A percentile compares a stretch with the other conserved stretches of the same genome.
phyloP scores from a whole-genome alignment of 306 rosid genomes.

The Fragaria nilgerrensis region DNA sequence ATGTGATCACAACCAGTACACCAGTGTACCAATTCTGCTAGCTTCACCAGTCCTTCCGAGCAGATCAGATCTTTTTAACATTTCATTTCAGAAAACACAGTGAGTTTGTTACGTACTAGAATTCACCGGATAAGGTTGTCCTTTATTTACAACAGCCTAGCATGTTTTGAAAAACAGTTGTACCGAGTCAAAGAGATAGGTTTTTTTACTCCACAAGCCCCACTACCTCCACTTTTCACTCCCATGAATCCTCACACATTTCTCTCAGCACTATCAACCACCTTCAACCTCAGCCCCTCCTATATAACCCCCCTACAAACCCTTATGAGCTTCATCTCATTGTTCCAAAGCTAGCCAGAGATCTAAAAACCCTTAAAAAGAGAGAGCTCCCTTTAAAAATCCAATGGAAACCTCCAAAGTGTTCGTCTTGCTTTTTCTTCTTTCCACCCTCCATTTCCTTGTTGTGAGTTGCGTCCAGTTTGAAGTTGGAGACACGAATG shows the following conservation, averaged over 20 bases:
- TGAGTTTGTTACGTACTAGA: background rate
- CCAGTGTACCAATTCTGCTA: background rate
- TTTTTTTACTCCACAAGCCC: conserved; percentile 15
- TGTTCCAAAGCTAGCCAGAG: background rate
- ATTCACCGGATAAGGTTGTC: background rate
- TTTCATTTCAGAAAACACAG: background rate
- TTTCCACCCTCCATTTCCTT: conserved; percentile 19
- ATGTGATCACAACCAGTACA: conserved; percentile 6
- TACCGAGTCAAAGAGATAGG: conserved; percentile 41
- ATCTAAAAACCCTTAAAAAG: conserved; percentile 5
- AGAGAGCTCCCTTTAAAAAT: conserved; percentile 35
- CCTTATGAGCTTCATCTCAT: background rate
- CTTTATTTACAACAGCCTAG: background rate
- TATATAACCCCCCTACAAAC: conserved; percentile 12
- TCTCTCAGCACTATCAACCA: conserved; percentile 31
- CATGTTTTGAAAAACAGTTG: conserved; percentile 18
- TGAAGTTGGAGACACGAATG: conserved; percentile 54
- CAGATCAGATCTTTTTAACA: background rate
- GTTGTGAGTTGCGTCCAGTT: conserved; percentile 39
- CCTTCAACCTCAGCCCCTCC: conserved; percentile 8
- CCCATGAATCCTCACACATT: conserved; percentile 40
- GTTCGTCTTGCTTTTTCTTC: conserved; percentile 31
- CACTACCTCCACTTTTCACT: conserved; percentile 45
- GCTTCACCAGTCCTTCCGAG: background rate
- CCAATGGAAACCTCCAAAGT: conserved; percentile 32